Percentiles rank a stretch among this genome's conserved stretches.
phyloP scores from a whole-genome alignment of 2,329 filamentous ascomycete species.

The Elsinoe batatas region DNA sequence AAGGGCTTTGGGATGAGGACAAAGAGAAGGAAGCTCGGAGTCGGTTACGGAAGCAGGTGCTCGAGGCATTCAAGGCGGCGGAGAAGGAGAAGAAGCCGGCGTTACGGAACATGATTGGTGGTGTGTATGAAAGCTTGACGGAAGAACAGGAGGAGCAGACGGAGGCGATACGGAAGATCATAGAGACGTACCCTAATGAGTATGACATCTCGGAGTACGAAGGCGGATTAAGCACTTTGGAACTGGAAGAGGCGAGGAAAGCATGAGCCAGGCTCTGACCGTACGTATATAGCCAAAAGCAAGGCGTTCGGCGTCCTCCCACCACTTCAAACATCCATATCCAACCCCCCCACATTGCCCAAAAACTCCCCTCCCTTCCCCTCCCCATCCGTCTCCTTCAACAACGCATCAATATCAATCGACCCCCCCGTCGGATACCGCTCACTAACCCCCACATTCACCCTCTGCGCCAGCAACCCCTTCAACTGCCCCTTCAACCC shows the following conservation, averaged over 20 bases:
- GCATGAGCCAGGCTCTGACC: background rate
- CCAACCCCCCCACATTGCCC: slow-evolving; percentile 44
- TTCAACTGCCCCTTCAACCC: slow-evolving; percentile 62
- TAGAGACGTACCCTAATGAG: slow-evolving; percentile 82
- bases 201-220: slow-evolving; percentile 76
- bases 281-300: background rate
- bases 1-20: slow-evolving; percentile 73
- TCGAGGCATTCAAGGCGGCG: slow-evolving; percentile 75
- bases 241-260: slow-evolving; percentile 18
- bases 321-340: slow-evolving; percentile 25
- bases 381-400: slow-evolving; percentile 36
- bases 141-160: slow-evolving; percentile 70
- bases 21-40: slow-evolving; percentile 65
- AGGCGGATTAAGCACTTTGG: slow-evolving; percentile 58
- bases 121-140: slow-evolving; percentile 81
- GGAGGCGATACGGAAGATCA: slow-evolving; percentile 60
- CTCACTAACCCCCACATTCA: slow-evolving; percentile 84
- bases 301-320: background rate
- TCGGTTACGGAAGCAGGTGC: slow-evolving; percentile 59
- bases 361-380: slow-evolving; percentile 57
- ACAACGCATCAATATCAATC: slow-evolving; percentile 68
- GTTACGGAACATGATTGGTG: slow-evolving; percentile 66
- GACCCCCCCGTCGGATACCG: slow-evolving; percentile 71
- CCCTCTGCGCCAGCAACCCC: slow-evolving; percentile 57
- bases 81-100: slow-evolving; percentile 73